Base-by-base conservation (phyloP, 306 rosid genomes). In the Urtica urens region DNA sequence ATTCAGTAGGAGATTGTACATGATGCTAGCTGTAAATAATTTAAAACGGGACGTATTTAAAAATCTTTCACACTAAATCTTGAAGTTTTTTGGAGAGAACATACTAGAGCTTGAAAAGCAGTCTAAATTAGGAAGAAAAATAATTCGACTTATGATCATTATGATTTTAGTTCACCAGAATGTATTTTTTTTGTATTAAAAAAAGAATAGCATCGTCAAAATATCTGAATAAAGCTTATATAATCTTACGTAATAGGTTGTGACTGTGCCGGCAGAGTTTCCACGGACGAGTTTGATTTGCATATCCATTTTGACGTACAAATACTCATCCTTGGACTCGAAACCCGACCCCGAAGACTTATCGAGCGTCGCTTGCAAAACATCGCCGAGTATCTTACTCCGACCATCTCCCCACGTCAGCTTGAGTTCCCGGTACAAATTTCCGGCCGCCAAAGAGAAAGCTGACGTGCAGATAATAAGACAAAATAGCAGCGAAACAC, bases 191-290 rank as follows among this genome's bases (percentile, higher is more conserved):
- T n/a, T n/a, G n/a, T n/a, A n/a, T n/a, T n/a, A n/a, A n/a, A n/a
- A n/a, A n/a, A n/a, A n/a, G n/a, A n/a, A n/a, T n/a, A n/a, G n/a
- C n/a, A n/a, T n/a, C n/a, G n/a, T n/a, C n/a, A n/a, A n/a, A n/a
- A n/a, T n/a, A n/a, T n/a, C n/a, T n/a, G n/a, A n/a, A 31, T 31
- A 8, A 31, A 7, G 10, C 10, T 1, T 7, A 31, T 10, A 38
- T 20, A 3, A 14, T 46, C 67, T 49, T 53, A 60, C 80, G 17
- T 69, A 65, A 25, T 35, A 69, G 17, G 72, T 35, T 7, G 76
- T 65, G 38, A 71, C 77, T 5, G 72, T 71, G 10, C 77, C 77
- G 5, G 77, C 77, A 9, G 77, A 60, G 47, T 71, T 65, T 24
- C 65, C 65, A n/a, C 44, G 15, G 5, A 71, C 73, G 28, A 70